Evolutionary conservation across 2,329 filamentous ascomycete genomes (phyloP).

Genomic region (Dactylonectria estremocensis): DNA sequence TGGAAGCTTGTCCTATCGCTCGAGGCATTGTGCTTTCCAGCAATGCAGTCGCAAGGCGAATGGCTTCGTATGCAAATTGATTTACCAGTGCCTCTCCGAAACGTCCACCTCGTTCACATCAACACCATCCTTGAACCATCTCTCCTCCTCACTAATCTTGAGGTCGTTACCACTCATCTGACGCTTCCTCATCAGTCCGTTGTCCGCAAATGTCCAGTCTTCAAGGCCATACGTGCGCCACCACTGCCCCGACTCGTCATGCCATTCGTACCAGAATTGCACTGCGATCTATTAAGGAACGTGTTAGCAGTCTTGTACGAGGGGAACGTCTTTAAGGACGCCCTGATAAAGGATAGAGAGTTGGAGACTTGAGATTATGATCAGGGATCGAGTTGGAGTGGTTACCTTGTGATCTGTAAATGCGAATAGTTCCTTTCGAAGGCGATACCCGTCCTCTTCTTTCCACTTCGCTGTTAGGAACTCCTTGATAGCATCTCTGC

Average conservation of each 20-base stretch:
- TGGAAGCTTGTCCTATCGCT: too few species aligned
- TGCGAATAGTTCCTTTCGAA: constrained; percentile 88
- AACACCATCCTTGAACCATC: constrained; percentile 80
- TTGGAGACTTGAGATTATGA: too few species aligned
- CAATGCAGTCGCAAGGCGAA: too few species aligned
- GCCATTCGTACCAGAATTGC: constrained; percentile 92
- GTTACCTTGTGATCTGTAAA: constrained; percentile 78
- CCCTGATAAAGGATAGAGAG: too few species aligned
- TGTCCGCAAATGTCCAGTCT: constrained; percentile 81
- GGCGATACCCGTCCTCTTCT: constrained; percentile 78
- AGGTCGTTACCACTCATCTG: constrained; percentile 85
- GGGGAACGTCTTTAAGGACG: neutral
- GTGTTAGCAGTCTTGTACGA: neutral
- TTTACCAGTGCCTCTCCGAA: constrained; percentile 77
- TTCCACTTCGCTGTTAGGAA: constrained; percentile 84
- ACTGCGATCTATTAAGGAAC: constrained; percentile 79
- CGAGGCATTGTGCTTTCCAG: too few species aligned
- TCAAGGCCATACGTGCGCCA: constrained; percentile 90
- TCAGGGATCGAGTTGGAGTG: too few species aligned
- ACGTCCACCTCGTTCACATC: constrained; percentile 79
- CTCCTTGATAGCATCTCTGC: constrained; percentile 76
- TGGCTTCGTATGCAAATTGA: too few species aligned
- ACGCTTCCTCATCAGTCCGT: constrained; percentile 80
- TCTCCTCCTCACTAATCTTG: constrained; percentile 71
- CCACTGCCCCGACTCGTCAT: constrained; percentile 81